Base-by-base conservation (phyloP, 768 basidiomycete species). In the Hemileccinum impolitum region DNA sequence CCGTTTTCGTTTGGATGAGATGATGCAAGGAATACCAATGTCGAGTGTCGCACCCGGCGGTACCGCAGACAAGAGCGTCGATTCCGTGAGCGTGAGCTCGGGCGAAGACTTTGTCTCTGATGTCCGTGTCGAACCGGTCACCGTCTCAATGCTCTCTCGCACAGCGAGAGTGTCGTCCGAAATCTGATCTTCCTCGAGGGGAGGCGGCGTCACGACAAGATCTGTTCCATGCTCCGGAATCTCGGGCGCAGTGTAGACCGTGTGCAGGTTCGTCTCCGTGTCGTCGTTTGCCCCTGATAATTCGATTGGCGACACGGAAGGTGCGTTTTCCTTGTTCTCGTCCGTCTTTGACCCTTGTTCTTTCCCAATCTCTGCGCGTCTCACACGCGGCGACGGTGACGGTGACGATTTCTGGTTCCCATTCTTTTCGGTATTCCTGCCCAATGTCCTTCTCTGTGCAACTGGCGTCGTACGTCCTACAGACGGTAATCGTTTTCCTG, bases 11-110 rank as follows among this genome's bases (percentile, higher is more conserved):
- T 89, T 87, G 36, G 84, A 86, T 3, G 88, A 80, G 54, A 94
- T 87, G 64, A 94, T 91, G 70, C 92, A 94, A 0, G 92, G 90
- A 30, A 94, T 94, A 9, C 91, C 91, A 23, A 93, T 82, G 31
- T 89, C 85, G 31, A 94, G 79, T 11, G 83, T 87, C 3, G 84
- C 82, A 1, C 91, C 90, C 9, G 53, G 52, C 3, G 56, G 69
- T 4, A 53, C 53, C 15, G 55, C 32, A 4, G 56, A 58, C 7
- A 54, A 54, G 36, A 68, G 55, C 17, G 68, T 57, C 3, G 57
- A 61, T 35, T 65, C 60, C 1, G 57, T 62, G 18, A 64, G 59
- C 3, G 64, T 13, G 0, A 39, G 52, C 7, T 52, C 50, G 4
- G 55, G 53, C 2, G 59, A 58, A 0, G 50, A 53, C 38, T 59